A percentile compares a stretch with the other conserved stretches of the same genome.
Conservation (phyloP, 225 moss, liverwort and hornwort genomes). For the Antitrichia curtipendula region DNA sequence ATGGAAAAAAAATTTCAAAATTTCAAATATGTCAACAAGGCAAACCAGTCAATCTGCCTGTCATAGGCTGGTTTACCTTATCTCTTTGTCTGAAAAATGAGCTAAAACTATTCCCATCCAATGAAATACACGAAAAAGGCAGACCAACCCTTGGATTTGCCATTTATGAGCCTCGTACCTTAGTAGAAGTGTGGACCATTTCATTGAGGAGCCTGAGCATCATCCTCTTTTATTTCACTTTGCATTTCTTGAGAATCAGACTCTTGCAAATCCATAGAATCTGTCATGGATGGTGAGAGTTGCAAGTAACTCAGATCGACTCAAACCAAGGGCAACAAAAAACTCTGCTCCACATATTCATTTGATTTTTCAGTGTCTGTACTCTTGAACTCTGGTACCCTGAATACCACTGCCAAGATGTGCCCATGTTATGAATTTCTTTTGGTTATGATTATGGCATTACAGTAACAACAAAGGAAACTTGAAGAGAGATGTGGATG, state of each 20-base stretch:
- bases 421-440: background rate
- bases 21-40: too few species aligned
- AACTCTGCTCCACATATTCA: background rate
- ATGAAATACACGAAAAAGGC: too few species aligned
- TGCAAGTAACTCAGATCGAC: background rate
- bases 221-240: background rate
- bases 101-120: too few species aligned
- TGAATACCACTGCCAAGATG: background rate
- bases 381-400: background rate
- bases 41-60: too few species aligned
- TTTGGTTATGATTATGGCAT: background rate
- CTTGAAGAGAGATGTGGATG: constrained; percentile 55
- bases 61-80: too few species aligned
- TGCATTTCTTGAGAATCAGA: background rate
- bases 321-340: background rate
- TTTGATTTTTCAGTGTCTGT: background rate
- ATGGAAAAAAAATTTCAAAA: too few species aligned
- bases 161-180: too few species aligned
- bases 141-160: too few species aligned
- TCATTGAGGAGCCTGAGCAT: background rate
- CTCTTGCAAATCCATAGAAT: background rate
- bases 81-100: too few species aligned
- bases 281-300: background rate
- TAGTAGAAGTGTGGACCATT: background rate
- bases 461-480: constrained; percentile 19